A percentile compares a stretch with the other conserved stretches of the same genome.
These are phyloP conservation scores for Comarum palustre DNA, from an alignment of 306 rosid genomes.

Conservation along the genomic window DNA sequence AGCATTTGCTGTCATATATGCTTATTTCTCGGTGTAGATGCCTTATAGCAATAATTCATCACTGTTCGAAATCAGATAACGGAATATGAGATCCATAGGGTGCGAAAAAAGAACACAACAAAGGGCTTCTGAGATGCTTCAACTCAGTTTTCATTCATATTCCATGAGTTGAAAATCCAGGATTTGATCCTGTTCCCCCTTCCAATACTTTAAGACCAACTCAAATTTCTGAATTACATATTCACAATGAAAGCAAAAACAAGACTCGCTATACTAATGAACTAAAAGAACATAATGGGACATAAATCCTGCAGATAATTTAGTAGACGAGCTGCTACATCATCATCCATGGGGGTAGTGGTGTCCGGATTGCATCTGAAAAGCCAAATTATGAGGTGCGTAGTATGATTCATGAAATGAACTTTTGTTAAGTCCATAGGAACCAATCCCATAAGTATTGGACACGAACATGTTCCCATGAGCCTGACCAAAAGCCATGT, in stretches of 20 bases:
- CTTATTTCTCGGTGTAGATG: constrained; percentile 9
- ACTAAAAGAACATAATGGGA: constrained; percentile 34
- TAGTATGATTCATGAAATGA: constrained; percentile 46
- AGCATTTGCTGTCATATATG: not conserved
- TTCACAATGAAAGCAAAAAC: constrained; percentile 43
- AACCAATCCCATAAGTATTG: constrained; percentile 44
- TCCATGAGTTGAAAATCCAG: constrained; percentile 24
- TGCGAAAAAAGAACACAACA: not conserved
- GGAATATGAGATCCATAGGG: not conserved
- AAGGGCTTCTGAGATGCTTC: constrained; percentile 21
- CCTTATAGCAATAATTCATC: constrained; percentile 20
- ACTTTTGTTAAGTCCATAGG: constrained; percentile 48
- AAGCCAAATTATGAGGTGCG: constrained; percentile 61
- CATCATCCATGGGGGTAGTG: constrained; percentile 52
- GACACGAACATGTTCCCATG: constrained; percentile 49
- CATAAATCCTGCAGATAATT: constrained; percentile 35
- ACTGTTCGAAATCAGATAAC: not conserved
- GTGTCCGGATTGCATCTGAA: constrained; percentile 63
- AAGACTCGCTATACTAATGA: constrained; percentile 32
- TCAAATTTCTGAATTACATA: constrained; percentile 44
- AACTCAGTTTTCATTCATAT: constrained; percentile 22
- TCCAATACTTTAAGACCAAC: constrained; percentile 27
- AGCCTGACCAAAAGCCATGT: constrained; percentile 39
- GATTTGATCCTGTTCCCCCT: constrained; percentile 32
- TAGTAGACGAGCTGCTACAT: constrained; percentile 22